phyloP scores from a whole-genome alignment of 2,329 filamentous ascomycete species.

The Colletotrichum falcatum region DNA sequence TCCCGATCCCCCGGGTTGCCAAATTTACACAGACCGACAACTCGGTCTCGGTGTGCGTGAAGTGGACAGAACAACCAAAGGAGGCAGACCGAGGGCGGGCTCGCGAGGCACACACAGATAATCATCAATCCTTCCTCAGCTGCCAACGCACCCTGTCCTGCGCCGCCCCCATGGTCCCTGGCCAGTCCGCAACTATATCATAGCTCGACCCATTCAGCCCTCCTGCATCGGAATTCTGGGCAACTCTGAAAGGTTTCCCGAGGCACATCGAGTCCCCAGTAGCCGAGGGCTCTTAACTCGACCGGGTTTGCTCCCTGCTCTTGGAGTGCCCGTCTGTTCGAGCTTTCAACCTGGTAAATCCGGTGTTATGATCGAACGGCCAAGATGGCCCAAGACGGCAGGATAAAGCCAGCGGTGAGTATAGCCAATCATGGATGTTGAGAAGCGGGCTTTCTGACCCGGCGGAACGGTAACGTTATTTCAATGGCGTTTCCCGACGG shows the following conservation, averaged over 20 bases:
- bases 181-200: not conserved
- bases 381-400: conserved; percentile 9
- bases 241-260: not conserved
- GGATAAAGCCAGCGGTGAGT: not conserved
- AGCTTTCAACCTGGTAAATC: not conserved
- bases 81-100: not conserved
- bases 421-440: not conserved
- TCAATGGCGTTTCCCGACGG: not conserved
- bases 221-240: not conserved
- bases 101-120: not conserved
- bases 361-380: not conserved
- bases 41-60: not conserved
- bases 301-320: too few relatives aligned
- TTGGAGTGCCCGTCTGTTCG: not conserved
- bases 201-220: not conserved
- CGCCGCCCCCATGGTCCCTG: not conserved
- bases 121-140: not conserved
- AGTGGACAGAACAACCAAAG: not conserved
- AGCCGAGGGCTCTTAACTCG: not conserved
- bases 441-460: not conserved
- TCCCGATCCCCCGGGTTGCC: not conserved
- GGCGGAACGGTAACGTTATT: conserved; percentile 1
- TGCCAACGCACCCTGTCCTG: not conserved
- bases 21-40: not conserved
- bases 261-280: not conserved